Conservation (phyloP, 768 basidiomycete species). For the Macrocybe gigantea region DNA sequence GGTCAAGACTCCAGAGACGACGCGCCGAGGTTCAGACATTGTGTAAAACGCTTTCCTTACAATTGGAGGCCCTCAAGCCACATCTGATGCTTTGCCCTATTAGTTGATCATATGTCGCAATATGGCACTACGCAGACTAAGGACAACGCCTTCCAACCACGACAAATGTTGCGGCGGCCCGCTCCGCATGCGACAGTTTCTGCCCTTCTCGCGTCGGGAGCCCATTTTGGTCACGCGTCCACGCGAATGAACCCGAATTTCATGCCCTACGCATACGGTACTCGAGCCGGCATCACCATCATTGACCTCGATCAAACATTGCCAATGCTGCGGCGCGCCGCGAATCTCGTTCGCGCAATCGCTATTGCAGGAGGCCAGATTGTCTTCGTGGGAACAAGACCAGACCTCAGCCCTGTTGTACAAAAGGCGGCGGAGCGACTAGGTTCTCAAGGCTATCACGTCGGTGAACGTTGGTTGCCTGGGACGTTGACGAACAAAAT, state of each 20-base stretch:
- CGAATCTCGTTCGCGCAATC: slow-evolving; percentile 78
- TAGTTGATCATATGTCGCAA: slow-evolving; percentile 57
- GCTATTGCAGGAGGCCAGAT: slow-evolving; percentile 78
- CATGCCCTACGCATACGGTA: slow-evolving; percentile 88
- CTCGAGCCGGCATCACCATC: slow-evolving; percentile 82
- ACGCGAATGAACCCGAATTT: slow-evolving; percentile 87
- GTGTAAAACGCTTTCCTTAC: slow-evolving; percentile 32
- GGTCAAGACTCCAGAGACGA: slow-evolving; percentile 55
- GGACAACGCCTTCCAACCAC: slow-evolving; percentile 65
- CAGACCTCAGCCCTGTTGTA: slow-evolving; percentile 70
- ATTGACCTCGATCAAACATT: slow-evolving; percentile 95
- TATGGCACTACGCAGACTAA: slow-evolving; percentile 77
- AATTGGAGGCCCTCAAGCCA: neutral
- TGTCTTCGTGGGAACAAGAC: slow-evolving; percentile 85
- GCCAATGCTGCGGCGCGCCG: slow-evolving; percentile 86
- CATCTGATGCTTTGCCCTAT: slow-evolving; percentile 4
- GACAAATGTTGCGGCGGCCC: slow-evolving; percentile 64
- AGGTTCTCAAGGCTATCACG: slow-evolving; percentile 75
- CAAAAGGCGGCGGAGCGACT: slow-evolving; percentile 76
- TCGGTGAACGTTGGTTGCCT: slow-evolving; percentile 88
- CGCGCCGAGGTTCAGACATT: slow-evolving; percentile 51
- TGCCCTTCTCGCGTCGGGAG: slow-evolving; percentile 86
- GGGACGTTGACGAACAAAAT: slow-evolving; percentile 90
- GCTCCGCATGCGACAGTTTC: slow-evolving; percentile 73
- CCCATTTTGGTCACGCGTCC: slow-evolving; percentile 87